These are phyloP conservation scores for Ustilago nuda DNA, from an alignment of 1,284 basidiomycete species.

Conservation along the genomic window DNA sequence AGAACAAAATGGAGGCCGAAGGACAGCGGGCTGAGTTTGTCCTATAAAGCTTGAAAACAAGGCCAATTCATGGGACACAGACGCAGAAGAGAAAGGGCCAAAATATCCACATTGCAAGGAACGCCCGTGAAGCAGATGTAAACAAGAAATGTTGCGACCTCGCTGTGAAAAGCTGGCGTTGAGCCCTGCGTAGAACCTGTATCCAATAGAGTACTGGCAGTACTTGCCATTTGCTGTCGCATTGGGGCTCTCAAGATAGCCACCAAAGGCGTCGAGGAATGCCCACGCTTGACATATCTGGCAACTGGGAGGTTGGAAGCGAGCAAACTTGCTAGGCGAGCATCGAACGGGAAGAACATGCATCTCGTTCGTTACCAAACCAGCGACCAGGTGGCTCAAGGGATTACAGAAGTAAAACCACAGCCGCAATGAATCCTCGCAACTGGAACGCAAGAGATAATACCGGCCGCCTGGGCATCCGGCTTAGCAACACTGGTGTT, in stretches of 20 bases:
- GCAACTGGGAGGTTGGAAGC: slow-evolving; percentile 78
- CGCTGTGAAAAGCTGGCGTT: slow-evolving; percentile 74
- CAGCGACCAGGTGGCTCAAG: slow-evolving; percentile 32
- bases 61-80: too few relatives aligned
- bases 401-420: slow-evolving; percentile 36
- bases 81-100: too few relatives aligned
- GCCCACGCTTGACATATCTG: slow-evolving; percentile 77
- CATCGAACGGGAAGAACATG: slow-evolving; percentile 80
- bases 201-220: slow-evolving; percentile 78
- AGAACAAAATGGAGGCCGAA: too few relatives aligned
- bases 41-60: too few relatives aligned
- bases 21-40: too few relatives aligned
- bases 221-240: slow-evolving; percentile 77
- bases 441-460: too few relatives aligned
- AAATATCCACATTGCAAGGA: too few relatives aligned
- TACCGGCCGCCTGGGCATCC: too few relatives aligned
- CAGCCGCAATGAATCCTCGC: too few relatives aligned
- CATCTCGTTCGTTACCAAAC: slow-evolving; percentile 81
- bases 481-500: too few relatives aligned
- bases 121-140: too few relatives aligned
- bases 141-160: slow-evolving; percentile 28
- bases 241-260: slow-evolving; percentile 81
- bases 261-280: slow-evolving; percentile 74
- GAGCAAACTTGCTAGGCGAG: slow-evolving; percentile 74
- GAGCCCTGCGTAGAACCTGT: slow-evolving; percentile 78